Conservation (phyloP, 169 alveolate genomes). For the Eimeria tenella region DNA sequence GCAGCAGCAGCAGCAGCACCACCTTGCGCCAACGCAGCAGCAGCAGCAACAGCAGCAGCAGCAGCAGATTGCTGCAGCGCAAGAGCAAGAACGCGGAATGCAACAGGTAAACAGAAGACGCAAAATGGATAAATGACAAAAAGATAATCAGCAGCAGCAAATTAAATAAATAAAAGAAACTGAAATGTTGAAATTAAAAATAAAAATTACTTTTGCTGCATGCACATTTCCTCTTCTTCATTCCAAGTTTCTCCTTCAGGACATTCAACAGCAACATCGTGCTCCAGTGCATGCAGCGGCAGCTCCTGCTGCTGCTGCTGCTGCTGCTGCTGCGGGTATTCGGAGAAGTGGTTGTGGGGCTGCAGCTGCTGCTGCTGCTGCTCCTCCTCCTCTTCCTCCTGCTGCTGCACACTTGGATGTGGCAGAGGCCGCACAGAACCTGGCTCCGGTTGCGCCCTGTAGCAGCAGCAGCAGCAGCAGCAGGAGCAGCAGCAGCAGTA, state of each 20-base stretch:
- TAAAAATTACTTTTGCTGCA: not conserved
- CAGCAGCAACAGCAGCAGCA: too few species aligned
- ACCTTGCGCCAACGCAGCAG: too few species aligned
- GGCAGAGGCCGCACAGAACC: conserved; percentile 44
- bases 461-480: conserved; percentile 4
- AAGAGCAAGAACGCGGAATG: not conserved
- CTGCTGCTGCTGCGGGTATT: conserved; percentile 5
- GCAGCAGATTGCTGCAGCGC: not conserved
- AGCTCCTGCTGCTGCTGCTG: not conserved
- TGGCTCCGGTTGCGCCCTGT: conserved; percentile 40
- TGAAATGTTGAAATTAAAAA: not conserved
- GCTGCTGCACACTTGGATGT: not conserved
- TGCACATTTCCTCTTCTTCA: not conserved
- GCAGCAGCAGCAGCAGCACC: too few species aligned
- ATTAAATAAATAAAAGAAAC: not conserved
- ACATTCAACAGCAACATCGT: conserved; percentile 28
- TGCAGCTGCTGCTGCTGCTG: not conserved
- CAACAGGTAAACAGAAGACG: too few species aligned
- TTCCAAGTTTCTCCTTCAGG: conserved; percentile 40
- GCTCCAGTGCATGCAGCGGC: not conserved
- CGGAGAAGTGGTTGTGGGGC: not conserved
- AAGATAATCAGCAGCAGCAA: not conserved
- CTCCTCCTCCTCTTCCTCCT: not conserved
- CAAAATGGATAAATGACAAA: too few species aligned
- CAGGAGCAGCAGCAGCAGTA: not conserved